phyloP scores from a whole-genome alignment of 1,284 basidiomycete genomes.

The Boletus semigastroideus region DNA sequence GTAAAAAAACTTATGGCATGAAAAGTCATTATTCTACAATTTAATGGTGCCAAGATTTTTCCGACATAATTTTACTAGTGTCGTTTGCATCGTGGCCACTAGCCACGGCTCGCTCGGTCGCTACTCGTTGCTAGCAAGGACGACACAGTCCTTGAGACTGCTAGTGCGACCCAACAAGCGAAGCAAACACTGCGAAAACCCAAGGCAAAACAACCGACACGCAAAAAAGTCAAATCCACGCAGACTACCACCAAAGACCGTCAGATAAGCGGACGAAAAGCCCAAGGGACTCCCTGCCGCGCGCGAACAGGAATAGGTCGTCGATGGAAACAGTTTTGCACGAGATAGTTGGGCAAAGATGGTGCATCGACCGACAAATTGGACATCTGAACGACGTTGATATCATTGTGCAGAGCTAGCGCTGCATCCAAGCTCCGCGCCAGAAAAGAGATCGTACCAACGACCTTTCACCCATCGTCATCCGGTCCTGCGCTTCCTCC shows the following conservation, averaged over 20 bases:
- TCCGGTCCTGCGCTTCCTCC: slow-evolving; percentile 19
- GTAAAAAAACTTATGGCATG: too few relatives aligned
- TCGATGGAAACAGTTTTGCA: slow-evolving; percentile 7
- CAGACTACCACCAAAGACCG: too few relatives aligned
- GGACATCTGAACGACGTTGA: not conserved
- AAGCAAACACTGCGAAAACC: too few relatives aligned
- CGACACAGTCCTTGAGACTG: too few relatives aligned
- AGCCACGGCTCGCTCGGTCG: too few relatives aligned
- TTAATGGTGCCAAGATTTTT: too few relatives aligned
- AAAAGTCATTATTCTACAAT: too few relatives aligned
- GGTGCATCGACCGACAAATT: slow-evolving; percentile 11
- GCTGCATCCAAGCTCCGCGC: slow-evolving; percentile 6
- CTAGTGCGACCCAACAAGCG: too few relatives aligned
- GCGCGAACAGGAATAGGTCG: not conserved
- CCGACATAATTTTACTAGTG: too few relatives aligned
- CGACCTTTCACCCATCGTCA: not conserved
- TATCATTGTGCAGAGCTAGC: slow-evolving; percentile 10
- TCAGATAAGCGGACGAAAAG: slow-evolving; percentile 4
- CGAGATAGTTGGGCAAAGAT: slow-evolving; percentile 25
- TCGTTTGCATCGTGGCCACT: too few relatives aligned
- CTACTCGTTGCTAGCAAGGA: too few relatives aligned
- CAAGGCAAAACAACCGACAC: too few relatives aligned
- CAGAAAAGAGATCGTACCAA: slow-evolving; percentile 14
- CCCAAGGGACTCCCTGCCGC: not conserved
- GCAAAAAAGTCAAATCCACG: slow-evolving; percentile 10